Evolutionary conservation across 2,329 filamentous ascomycete genomes (phyloP), one percentile per base, ranked within the genome.

Genomic region (Xylariaceae sp.): DNA sequence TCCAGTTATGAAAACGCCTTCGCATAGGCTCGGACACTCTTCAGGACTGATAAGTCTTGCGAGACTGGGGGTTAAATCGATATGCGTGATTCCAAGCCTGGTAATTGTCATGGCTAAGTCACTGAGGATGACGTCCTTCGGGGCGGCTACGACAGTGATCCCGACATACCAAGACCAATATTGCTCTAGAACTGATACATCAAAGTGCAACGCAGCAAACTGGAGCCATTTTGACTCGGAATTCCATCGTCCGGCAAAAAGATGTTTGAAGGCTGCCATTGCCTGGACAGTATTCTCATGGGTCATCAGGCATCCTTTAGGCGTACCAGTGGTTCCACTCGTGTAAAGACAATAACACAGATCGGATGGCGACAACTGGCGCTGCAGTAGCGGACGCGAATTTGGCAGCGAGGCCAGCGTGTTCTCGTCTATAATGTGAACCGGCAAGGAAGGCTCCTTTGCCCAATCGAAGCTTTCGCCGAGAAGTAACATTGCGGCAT

Each of bases 161-260:
- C 91, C 91, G 0, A 94, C 88, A 31, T 87, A 90, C 91, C 91
- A 96, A 55, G 86, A 94, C 90, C 90, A 96, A 68, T 92, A 96
- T 65, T 96, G 91, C 67, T 96, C 91, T 0, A 96, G 77, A 0
- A 96, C 88, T 1, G 89, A 94, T 3, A 96, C 91, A 64, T 96
- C 92, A 58, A 96, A 96, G 69, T 96, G 92, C 54, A 96, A 89
- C 0, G 90, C 91, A 1, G 92, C 92, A 66, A 96, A 96, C 66
- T 96, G 92, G 0, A 96, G 76, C 86, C 90, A 96, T 55, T 87
- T 83, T 0, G 91, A 95, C 0, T 80, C 67, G 0, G 76, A 64
- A 41, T 87, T 79, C 88, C 90, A 95, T 63, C 89, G 87, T 0
- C 80, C 83, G 4, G 72, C 71, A 66, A 96, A 96, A 0, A 96